A percentile compares a stretch with the other conserved stretches of the same genome.
Evolutionary conservation across 2,329 filamentous ascomycete species (phyloP).

Genomic region (Trichoderma asperellum): DNA sequence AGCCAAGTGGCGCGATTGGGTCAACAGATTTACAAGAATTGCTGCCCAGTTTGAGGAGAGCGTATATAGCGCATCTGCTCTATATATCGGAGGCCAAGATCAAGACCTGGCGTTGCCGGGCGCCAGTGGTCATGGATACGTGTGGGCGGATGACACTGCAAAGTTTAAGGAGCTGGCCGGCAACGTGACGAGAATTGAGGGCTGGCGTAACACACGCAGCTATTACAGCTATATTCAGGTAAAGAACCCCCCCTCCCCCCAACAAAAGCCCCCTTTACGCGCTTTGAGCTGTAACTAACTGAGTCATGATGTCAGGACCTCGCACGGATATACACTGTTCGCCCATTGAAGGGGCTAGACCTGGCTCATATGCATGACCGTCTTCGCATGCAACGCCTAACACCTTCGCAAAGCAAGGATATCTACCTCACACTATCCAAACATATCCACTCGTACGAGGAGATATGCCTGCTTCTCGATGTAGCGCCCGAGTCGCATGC

Average conservation of each 20-base stretch:
- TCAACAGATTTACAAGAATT: slow-evolving; percentile 90
- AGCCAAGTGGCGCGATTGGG: slow-evolving; percentile 91
- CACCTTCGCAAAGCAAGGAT: slow-evolving; percentile 73
- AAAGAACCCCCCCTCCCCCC: slow-evolving; percentile 32
- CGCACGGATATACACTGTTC: slow-evolving; percentile 64
- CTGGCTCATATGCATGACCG: slow-evolving; percentile 92
- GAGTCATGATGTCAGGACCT: slow-evolving; percentile 56
- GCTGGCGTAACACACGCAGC: slow-evolving; percentile 92
- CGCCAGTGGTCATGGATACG: slow-evolving; percentile 85
- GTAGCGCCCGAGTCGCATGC: slow-evolving; percentile 85
- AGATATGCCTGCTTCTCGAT: slow-evolving; percentile 80
- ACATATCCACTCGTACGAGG: slow-evolving; percentile 77
- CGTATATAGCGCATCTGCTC: slow-evolving; percentile 88
- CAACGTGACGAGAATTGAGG: slow-evolving; percentile 91
- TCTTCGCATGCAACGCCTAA: slow-evolving; percentile 78
- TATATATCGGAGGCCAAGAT: slow-evolving; percentile 82
- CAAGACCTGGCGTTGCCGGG: slow-evolving; percentile 60
- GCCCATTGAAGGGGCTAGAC: slow-evolving; percentile 79
- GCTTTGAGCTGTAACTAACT: not conserved
- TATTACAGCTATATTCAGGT: slow-evolving; percentile 96
- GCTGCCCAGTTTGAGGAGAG: slow-evolving; percentile 93
- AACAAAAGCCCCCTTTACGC: not conserved
- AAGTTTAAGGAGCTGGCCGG: slow-evolving; percentile 87
- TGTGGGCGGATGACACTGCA: slow-evolving; percentile 83
- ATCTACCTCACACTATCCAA: slow-evolving; percentile 82